These are phyloP conservation scores for Populus tremula DNA, from an alignment of 345 rosid species.

Conservation along the genomic window DNA sequence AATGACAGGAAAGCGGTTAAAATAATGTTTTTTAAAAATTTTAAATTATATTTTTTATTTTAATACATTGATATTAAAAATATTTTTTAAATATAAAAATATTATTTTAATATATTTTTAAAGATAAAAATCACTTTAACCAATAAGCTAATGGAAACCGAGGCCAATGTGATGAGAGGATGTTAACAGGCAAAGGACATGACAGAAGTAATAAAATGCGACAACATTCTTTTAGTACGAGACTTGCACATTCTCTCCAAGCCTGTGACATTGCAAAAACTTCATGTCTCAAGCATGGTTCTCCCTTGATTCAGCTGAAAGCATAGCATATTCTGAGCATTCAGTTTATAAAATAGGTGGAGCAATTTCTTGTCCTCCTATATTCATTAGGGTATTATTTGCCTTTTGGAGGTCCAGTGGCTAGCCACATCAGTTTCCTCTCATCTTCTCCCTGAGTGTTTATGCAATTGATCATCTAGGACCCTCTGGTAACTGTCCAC, in stretches of 20 bases:
- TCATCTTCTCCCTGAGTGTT: not conserved
- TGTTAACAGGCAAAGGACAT: too few species aligned
- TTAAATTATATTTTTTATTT: too few species aligned
- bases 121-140: too few species aligned
- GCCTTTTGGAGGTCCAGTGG: not conserved
- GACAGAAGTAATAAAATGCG: too few species aligned
- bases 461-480: slow-evolving; percentile 13
- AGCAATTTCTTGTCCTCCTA: not conserved
- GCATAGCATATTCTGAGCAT: not conserved
- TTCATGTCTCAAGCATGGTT: not conserved
- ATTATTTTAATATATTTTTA: too few species aligned
- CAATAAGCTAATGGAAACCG: too few species aligned
- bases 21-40: too few species aligned
- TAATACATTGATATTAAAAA: too few species aligned
- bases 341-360: not conserved
- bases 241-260: not conserved
- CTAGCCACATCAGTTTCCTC: not conserved
- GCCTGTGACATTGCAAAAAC: not conserved
- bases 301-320: not conserved
- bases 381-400: not conserved
- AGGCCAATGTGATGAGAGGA: too few species aligned
- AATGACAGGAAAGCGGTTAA: too few species aligned
- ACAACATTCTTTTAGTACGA: too few species aligned
- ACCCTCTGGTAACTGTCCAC: slow-evolving; percentile 13
- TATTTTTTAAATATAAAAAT: too few species aligned